Conservation (phyloP, 805 yeast genomes). For the Wickerhamomyces strasburgensis region DNA sequence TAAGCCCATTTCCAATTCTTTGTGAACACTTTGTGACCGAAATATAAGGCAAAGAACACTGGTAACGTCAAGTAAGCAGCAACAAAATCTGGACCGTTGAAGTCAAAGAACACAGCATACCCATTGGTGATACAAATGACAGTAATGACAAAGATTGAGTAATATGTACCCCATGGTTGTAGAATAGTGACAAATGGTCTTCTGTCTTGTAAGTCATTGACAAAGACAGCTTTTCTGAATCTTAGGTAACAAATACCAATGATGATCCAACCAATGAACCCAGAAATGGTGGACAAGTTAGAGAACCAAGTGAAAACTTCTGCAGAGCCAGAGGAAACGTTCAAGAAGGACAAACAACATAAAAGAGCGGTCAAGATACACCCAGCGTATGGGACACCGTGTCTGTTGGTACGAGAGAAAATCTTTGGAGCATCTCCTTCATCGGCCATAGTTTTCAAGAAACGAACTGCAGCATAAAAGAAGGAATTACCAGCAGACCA, state of each 20-base stretch:
- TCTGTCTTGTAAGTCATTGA: slow-evolving; percentile 48
- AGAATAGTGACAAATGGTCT: slow-evolving; percentile 51
- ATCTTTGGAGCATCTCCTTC: slow-evolving; percentile 75
- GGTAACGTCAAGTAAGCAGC: slow-evolving; percentile 73
- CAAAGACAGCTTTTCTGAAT: slow-evolving; percentile 60
- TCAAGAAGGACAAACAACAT: slow-evolving; percentile 64
- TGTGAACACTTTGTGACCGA: slow-evolving; percentile 51
- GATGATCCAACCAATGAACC: slow-evolving; percentile 71
- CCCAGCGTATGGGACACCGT: slow-evolving; percentile 71
- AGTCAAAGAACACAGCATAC: slow-evolving; percentile 54
- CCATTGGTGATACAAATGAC: slow-evolving; percentile 68
- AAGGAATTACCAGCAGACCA: slow-evolving; percentile 81
- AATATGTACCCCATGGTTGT: slow-evolving; percentile 57
- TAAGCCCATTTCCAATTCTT: slow-evolving; percentile 41
- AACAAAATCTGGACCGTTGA: slow-evolving; percentile 44
- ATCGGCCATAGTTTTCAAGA: slow-evolving; percentile 63
- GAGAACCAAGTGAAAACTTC: slow-evolving; percentile 66
- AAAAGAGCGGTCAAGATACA: slow-evolving; percentile 34
- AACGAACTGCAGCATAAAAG: slow-evolving; percentile 72
- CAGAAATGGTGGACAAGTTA: slow-evolving; percentile 72
- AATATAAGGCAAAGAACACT: slow-evolving; percentile 44
- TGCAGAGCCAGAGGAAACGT: slow-evolving; percentile 51
- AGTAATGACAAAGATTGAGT: slow-evolving; percentile 43
- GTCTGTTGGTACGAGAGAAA: slow-evolving; percentile 55
- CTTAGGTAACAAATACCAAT: slow-evolving; percentile 62